Evolutionary conservation across 768 basidiomycete species (phyloP), one percentile per base, ranked within the genome.

Genomic region (Amanita muscaria): DNA sequence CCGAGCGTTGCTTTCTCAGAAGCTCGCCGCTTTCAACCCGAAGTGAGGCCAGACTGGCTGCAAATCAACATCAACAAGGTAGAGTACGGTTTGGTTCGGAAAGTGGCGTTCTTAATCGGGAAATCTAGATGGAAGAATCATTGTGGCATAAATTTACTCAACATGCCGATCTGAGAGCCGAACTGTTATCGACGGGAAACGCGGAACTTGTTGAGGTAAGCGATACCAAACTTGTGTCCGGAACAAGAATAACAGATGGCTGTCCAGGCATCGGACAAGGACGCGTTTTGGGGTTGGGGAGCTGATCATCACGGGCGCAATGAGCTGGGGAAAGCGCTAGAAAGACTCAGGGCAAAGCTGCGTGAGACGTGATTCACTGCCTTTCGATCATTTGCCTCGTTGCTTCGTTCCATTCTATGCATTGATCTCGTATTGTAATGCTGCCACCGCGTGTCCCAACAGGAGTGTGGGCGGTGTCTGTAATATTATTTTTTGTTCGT

Each of bases 241-340:
- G 15, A 36, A 32, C 37, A 48, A 21, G 32, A 36, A 40, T 33
- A 19, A 32, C 19, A 15, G 44, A 47, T 42, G 7, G 7, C 38
- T 49, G 15, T 50, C 12, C 49, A 83, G 81, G 74, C 82, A 54
- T 84, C 81, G n/a, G 78, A 79, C 47, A 80, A 77, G 50, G 84
- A 87, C 58, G 68, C 80, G 31, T 85, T 85, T 60, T 87, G 84
- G 83, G 84, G 84, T n/a, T 60, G 77, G 49, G 84, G 84, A 4
- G 66, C 72, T 30, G 79, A 87, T 57, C 64, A 71, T 21, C 63
- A 68, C 53, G 84, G 84, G 16, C 74, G 77, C 31, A 87, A 87
- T 50, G 81, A 87, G 58, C 73, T 87, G 24, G 85, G 84, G 32
- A 83, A 79, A 56, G 76, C 79, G 9, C 69, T 86, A 9, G 73